These are phyloP conservation scores for Beauveria varroae DNA, from an alignment of 2,329 filamentous ascomycete genomes.

Conservation along the genomic window DNA sequence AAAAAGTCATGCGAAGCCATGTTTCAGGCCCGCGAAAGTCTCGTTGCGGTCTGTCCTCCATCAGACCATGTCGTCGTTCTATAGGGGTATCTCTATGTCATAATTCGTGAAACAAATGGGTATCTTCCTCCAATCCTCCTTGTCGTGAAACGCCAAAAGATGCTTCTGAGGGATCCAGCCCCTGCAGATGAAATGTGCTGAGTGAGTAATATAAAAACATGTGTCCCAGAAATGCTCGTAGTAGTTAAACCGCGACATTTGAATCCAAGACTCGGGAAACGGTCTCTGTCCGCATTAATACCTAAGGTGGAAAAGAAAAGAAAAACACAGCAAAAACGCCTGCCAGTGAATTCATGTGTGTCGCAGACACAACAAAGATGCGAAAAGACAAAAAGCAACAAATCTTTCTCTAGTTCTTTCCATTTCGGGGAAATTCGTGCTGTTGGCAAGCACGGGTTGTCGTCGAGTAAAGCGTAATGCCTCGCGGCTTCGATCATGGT, in stretches of 20 bases:
- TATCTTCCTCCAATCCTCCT: constrained; percentile 5
- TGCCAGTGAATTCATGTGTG: constrained; percentile 7
- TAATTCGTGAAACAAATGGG: constrained; percentile 9
- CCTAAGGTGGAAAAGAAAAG: constrained; percentile 7
- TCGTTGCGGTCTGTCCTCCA: constrained; percentile 8
- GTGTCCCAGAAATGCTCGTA: constrained; percentile 10
- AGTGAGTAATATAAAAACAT: constrained; percentile 1
- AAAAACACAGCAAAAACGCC: constrained; percentile 9
- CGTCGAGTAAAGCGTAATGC: background rate
- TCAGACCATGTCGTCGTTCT: constrained; percentile 8
- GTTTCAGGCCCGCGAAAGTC: constrained; percentile 8
- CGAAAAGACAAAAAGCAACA: constrained; percentile 3
- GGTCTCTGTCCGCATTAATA: constrained; percentile 13
- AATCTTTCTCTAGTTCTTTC: constrained; percentile 11
- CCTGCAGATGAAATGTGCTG: constrained; percentile 4
- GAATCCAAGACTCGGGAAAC: constrained; percentile 10
- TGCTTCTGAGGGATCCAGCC: background rate
- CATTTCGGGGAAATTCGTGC: background rate
- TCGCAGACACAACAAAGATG: background rate
- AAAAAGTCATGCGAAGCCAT: constrained; percentile 10
- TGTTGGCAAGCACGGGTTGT: background rate
- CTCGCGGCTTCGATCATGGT: constrained; percentile 2
- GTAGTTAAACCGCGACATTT: constrained; percentile 12
- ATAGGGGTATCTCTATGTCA: constrained; percentile 10
- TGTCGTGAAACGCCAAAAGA: background rate